Base-by-base conservation (phyloP, 208 protist species). In the Wallacemonas sp. region DNA sequence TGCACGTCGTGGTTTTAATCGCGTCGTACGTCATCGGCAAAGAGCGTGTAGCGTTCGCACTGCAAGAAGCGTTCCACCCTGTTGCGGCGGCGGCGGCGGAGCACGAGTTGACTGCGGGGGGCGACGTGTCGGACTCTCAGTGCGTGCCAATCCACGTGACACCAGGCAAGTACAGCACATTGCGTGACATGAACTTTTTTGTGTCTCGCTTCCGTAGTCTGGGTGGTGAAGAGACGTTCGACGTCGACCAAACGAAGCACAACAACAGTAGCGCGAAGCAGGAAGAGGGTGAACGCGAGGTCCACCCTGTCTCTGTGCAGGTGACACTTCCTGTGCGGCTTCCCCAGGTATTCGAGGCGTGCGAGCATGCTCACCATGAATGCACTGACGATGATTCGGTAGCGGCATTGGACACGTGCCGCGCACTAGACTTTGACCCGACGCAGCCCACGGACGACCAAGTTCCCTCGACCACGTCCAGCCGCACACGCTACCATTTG, bases 1-100 rank as follows among this genome's bases (percentile, higher is more conserved):
- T 78, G 70, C 71, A 78, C 19, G 76, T 74, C 68, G 85, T 81
- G 5, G 78, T 98, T n/a, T n/a, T 98, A 0, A 76, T 98, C 61
- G 94, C 92, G 24, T 80, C 80, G 8, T 98, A 98, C 68, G 79
- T 80, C 1, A 96, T 98, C 56, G 94, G 94, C 12, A 98, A 98
- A 58, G 94, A 98, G 41, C 81, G 85, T 8, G 74, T 97, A 14
- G 78, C 90, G 17, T 47, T 98, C 27, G 88, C 81, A 14, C 44
- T 97, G 9, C 88, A 88, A 55, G 85, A 87, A 27, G 76, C 73
- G 39, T 81, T 90, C 39, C 58, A 60, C 0, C 38, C 71, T 33
- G 19, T 27, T 19, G 1, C 21, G 24, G 27, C 12, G 26, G 1
- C 44, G 65, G 5, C 34, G 44, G 30, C 24, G 29, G 14, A 29